These are phyloP conservation scores for Evansstolkia leycettana DNA, from an alignment of 495 filamentous ascomycete species.

Conservation along the genomic window DNA sequence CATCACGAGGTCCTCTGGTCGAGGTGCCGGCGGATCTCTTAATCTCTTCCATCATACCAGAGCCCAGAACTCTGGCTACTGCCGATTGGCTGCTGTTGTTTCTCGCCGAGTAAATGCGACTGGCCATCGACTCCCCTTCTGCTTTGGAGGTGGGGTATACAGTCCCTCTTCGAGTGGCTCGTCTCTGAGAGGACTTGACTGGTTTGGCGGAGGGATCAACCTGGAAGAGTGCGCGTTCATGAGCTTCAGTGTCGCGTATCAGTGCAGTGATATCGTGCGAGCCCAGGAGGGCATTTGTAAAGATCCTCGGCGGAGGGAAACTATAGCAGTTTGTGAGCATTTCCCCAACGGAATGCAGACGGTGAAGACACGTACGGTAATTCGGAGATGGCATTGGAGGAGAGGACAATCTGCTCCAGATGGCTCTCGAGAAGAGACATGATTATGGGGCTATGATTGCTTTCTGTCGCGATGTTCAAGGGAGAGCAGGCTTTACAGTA, in stretches of 20 bases:
- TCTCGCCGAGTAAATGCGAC: constrained; percentile 37
- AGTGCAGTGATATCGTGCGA: constrained; percentile 84
- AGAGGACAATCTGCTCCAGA: constrained; percentile 83
- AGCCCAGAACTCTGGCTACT: constrained; percentile 79
- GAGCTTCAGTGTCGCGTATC: constrained; percentile 89
- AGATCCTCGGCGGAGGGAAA: constrained; percentile 85
- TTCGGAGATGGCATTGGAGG: constrained; percentile 68
- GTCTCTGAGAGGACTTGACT: constrained; percentile 21
- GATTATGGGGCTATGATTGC: no score
- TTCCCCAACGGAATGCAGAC: neutral
- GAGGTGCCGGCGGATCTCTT: constrained; percentile 39
- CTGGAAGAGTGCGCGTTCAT: constrained; percentile 92
- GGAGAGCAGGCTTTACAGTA: no score
- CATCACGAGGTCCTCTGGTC: constrained; percentile 35
- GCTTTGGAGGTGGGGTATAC: constrained; percentile 28
- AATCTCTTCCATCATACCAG: constrained; percentile 78
- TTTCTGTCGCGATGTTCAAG: no score
- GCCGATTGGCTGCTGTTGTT: constrained; percentile 65
- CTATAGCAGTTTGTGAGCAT: constrained; percentile 24
- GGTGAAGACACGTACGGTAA: constrained; percentile 50
- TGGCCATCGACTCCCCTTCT: constrained; percentile 33
- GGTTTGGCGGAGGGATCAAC: constrained; percentile 52
- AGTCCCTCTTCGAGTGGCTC: constrained; percentile 36
- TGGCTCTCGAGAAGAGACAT: constrained; percentile 75
- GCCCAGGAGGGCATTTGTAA: constrained; percentile 84